These are phyloP conservation scores for Phytophthora quininea DNA, from an alignment of 352 stramenopile species.

Conservation along the genomic window DNA sequence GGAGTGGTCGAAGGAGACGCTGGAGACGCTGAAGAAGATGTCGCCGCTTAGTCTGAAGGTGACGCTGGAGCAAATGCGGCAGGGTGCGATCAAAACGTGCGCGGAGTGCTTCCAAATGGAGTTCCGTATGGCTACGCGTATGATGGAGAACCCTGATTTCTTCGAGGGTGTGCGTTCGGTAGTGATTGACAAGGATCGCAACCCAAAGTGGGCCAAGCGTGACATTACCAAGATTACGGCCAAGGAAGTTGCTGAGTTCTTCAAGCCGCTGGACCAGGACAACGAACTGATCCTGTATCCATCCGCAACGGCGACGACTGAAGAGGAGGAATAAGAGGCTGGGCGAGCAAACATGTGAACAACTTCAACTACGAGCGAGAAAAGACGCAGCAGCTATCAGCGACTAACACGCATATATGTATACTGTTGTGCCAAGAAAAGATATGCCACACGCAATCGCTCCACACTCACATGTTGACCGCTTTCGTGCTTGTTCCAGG, in stretches of 20 bases:
- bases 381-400: conserved; percentile 28
- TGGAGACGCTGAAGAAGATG: conserved; percentile 87
- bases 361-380: conserved; percentile 37
- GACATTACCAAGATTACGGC: conserved; percentile 63
- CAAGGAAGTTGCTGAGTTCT: conserved; percentile 83
- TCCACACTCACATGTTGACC: background rate
- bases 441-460: background rate
- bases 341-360: conserved; percentile 16
- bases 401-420: conserved; percentile 29
- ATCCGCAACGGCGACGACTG: conserved; percentile 35
- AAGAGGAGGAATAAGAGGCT: conserved; percentile 38
- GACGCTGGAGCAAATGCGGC: conserved; percentile 93
- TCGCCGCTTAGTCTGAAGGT: conserved; percentile 95
- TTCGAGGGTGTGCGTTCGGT: conserved; percentile 96
- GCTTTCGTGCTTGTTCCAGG: conserved; percentile 17
- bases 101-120: conserved; percentile 96
- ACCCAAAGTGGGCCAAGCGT: conserved; percentile 90
- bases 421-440: conserved; percentile 29
- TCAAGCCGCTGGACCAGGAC: conserved; percentile 75
- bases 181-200: conserved; percentile 96
- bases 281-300: conserved; percentile 81
- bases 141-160: conserved; percentile 94
- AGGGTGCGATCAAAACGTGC: conserved; percentile 84
- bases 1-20: conserved; percentile 79
- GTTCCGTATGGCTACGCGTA: conserved; percentile 84